Evolutionary conservation across 2,329 filamentous ascomycete genomes (phyloP), one percentile per base, ranked within the genome.

Genomic region (Pleochaeta shiraiana): DNA sequence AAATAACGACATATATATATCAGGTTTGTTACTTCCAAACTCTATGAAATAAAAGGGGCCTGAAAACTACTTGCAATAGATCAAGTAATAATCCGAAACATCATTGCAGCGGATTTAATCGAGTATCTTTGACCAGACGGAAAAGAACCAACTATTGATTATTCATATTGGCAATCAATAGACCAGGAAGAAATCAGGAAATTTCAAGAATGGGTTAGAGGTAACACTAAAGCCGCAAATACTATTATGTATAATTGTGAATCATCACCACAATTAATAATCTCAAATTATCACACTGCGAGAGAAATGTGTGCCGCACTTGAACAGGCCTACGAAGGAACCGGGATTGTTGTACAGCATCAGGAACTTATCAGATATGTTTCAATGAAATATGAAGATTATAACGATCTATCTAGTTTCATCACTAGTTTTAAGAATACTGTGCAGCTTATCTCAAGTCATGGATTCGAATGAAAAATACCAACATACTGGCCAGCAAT

Each of bases 271-370:
- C 60, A 63, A 45, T 11, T 24, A 2, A 47, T 63, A n/a, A 47
- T 63, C 11, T 16, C 37, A 26, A 43, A 63, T 19, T 45, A 30
- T 45, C n/a, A 30, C 11, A 63, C 34, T 26, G n/a, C 37, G 21
- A 2, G 24, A 1, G 37, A 63, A 0, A 63, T 63, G 34, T 63
- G 60, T 34, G 37, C 16, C 1, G 60, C 60, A 19, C 31, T 63
- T 7, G 60, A 63, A 14, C 60, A 63, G n/a, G 39, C 60, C 4
- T 63, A 63, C 47, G 60, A 63, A 63, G 60, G 60, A 4, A 45
- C 60, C 3, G 60, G 60, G 4, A 63, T 63, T 63, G 33, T 63
- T 2, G n/a, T 63, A 14, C 60, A 63, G 21, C 21, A 45, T 30
- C 37, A 63, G 47, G 34, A 63, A n/a, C 30, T 63, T 12, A 16